Evolutionary conservation across 2,329 filamentous ascomycete species (phyloP).

Genomic region (Beauveria brongniartii): DNA sequence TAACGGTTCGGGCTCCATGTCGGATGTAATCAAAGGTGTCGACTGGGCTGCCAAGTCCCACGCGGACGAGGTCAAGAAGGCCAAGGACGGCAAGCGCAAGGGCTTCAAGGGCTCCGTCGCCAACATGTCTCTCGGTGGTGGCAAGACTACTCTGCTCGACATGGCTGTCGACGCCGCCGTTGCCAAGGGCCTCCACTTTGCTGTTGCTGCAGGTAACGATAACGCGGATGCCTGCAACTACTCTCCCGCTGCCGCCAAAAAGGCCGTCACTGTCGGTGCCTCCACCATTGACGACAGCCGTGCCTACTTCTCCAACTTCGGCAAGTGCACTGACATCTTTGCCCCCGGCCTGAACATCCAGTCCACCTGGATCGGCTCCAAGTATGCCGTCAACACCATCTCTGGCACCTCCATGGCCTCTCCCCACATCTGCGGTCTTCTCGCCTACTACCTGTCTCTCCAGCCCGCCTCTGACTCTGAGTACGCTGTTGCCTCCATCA

Average conservation of each 20-base stretch:
- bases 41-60: conserved; percentile 86
- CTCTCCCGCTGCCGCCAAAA: conserved; percentile 85
- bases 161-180: conserved; percentile 91
- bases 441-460: conserved; percentile 96
- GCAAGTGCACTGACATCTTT: conserved; percentile 99
- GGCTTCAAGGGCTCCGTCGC: conserved; percentile 98
- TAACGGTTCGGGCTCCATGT: conserved; percentile 97
- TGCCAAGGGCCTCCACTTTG: conserved; percentile 87
- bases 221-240: conserved; percentile 99
- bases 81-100: conserved; percentile 85
- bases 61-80: conserved; percentile 62
- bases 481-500: conserved; percentile 82
- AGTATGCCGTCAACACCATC: conserved; percentile 96
- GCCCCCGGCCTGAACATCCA: conserved; percentile 93
- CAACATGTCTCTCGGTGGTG: conserved; percentile 98
- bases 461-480: conserved; percentile 86
- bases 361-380: conserved; percentile 97
- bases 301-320: conserved; percentile 99
- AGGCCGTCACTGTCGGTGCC: conserved; percentile 92
- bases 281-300: conserved; percentile 89
- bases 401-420: conserved; percentile 99
- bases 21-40: conserved; percentile 96
- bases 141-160: conserved; percentile 89
- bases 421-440: conserved; percentile 89
- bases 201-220: conserved; percentile 96